phyloP scores from a whole-genome alignment of 2,329 filamentous ascomycete genomes.

The Cladosporium sp. region DNA sequence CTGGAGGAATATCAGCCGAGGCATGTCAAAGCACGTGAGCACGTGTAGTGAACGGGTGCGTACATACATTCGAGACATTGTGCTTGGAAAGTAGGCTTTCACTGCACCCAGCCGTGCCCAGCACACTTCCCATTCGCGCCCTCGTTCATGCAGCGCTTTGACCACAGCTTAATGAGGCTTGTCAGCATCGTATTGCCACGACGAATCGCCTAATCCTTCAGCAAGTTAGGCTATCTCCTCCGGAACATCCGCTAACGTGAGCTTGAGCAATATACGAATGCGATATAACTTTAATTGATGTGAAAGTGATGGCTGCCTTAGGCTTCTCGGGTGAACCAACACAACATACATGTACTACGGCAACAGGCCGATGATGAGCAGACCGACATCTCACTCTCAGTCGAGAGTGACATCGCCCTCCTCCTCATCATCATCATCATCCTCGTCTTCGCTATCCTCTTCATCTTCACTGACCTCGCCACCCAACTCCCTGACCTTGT shows the following conservation, averaged over 20 bases:
- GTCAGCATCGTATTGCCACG: background rate
- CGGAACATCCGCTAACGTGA: background rate
- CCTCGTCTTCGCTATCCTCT: conserved; percentile 35
- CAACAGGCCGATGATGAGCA: background rate
- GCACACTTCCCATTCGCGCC: conserved; percentile 2
- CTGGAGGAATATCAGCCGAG: background rate
- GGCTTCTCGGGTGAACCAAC: background rate
- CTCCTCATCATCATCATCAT: conserved; percentile 31
- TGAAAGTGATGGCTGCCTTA: background rate
- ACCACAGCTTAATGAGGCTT: conserved; percentile 1
- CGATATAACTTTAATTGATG: background rate
- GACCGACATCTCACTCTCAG: background rate
- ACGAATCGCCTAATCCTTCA: background rate
- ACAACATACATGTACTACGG: background rate
- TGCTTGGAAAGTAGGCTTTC: background rate
- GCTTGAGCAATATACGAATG: background rate
- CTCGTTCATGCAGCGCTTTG: background rate
- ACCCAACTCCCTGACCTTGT: conserved; percentile 32
- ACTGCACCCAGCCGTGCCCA: background rate
- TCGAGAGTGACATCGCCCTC: conserved; percentile 7
- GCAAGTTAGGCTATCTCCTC: background rate
- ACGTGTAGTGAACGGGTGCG: background rate
- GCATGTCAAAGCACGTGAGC: background rate
- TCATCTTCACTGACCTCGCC: conserved; percentile 38
- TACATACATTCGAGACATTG: background rate